Conservation (phyloP, 2,329 filamentous ascomycete genomes). For the Ophiostoma sp. region DNA sequence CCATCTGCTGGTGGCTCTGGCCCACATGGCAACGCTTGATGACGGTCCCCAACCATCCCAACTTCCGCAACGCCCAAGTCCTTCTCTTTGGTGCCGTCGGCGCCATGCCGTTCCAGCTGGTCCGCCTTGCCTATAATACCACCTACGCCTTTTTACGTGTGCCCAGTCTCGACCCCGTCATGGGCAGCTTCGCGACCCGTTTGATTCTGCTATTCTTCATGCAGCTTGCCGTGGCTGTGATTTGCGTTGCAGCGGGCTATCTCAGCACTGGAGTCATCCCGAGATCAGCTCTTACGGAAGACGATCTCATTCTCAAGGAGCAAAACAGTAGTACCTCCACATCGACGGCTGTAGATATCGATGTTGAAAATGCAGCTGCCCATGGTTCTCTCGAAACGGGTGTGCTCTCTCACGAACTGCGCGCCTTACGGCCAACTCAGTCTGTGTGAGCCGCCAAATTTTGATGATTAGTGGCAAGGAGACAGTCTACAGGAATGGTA, state of each 20-base stretch:
- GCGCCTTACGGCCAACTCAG: not conserved
- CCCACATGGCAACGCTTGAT: constrained; percentile 29
- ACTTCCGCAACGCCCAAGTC: constrained; percentile 27
- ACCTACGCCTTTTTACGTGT: constrained; percentile 32
- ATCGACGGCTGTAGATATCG: not conserved
- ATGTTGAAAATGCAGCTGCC: not conserved
- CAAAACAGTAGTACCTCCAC: not conserved
- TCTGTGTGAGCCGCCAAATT: not conserved
- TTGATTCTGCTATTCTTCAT: constrained; percentile 32
- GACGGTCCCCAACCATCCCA: constrained; percentile 25
- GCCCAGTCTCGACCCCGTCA: constrained; percentile 31
- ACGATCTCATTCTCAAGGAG: constrained; percentile 11
- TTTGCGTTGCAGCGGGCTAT: constrained; percentile 29
- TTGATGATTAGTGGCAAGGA: not conserved
- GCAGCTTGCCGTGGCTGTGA: constrained; percentile 25
- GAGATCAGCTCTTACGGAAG: not conserved
- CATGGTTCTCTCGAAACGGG: not conserved
- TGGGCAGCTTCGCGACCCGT: constrained; percentile 32
- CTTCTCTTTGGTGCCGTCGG: constrained; percentile 27
- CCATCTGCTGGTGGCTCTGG: constrained; percentile 32
- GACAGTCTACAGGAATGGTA: no score
- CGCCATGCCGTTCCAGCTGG: constrained; percentile 32
- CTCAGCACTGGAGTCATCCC: constrained; percentile 10
- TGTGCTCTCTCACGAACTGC: not conserved
- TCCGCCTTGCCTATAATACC: constrained; percentile 32